Percentiles rank a stretch among this genome's conserved stretches.
Evolutionary conservation across 768 basidiomycete genomes (phyloP).

Genomic region (Suillus subluteus): DNA sequence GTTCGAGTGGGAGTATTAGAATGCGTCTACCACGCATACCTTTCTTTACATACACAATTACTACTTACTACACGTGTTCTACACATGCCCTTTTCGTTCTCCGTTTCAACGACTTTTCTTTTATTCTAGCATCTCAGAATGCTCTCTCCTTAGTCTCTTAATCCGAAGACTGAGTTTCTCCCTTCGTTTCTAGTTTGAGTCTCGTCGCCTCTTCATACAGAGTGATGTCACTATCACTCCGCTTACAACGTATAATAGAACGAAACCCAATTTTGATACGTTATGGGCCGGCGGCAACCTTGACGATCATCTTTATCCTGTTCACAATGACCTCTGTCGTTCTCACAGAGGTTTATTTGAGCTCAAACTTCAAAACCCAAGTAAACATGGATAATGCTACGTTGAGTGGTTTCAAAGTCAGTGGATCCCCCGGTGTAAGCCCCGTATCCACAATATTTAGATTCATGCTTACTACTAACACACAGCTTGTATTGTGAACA

Average conservation of each 20-base stretch:
- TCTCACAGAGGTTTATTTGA: background rate
- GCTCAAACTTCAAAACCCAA: background rate
- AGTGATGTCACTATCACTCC: background rate
- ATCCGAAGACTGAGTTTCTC: too few species aligned
- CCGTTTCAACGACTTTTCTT: too few species aligned
- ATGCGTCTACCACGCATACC: too few species aligned
- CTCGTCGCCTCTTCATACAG: too few species aligned
- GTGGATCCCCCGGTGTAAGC: constrained; percentile 9
- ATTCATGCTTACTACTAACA: background rate
- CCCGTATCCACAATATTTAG: background rate
- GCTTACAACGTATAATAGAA: background rate
- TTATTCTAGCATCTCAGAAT: too few species aligned
- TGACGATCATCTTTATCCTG: background rate
- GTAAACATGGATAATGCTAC: constrained; percentile 7
- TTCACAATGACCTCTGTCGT: constrained; percentile 1
- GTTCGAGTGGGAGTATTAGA: too few species aligned
- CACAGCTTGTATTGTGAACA: constrained; percentile 12
- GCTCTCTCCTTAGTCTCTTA: too few species aligned
- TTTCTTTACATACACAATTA: too few species aligned
- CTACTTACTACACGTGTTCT: too few species aligned
- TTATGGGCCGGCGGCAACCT: constrained; percentile 5
- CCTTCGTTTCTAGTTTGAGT: too few species aligned
- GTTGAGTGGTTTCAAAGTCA: background rate
- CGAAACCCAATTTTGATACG: constrained; percentile 3
- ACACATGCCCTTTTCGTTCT: too few species aligned